Evolutionary conservation across 2,329 filamentous ascomycete genomes (phyloP).

Genomic region (Endocalyx cinctus): DNA sequence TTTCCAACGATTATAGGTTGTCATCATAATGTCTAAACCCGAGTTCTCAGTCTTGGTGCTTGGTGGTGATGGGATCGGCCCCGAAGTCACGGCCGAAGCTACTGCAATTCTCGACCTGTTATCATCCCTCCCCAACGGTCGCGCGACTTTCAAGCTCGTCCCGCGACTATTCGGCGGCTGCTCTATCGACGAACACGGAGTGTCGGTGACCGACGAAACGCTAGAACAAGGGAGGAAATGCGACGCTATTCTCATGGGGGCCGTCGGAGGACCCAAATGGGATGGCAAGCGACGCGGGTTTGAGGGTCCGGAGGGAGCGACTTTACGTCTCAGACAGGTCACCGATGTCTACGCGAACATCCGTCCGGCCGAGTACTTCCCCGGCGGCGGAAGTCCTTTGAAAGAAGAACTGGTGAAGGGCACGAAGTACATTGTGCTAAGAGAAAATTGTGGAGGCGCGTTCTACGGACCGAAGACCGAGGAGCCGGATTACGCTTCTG

Average conservation of each 20-base stretch:
- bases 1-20: no score
- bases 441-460: slow-evolving; percentile 47
- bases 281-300: slow-evolving; percentile 28
- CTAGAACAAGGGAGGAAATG: slow-evolving; percentile 34
- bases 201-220: slow-evolving; percentile 38
- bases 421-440: slow-evolving; percentile 43
- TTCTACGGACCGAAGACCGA: slow-evolving; percentile 46
- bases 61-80: slow-evolving; percentile 42
- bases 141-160: slow-evolving; percentile 23
- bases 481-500: slow-evolving; percentile 36
- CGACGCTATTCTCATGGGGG: slow-evolving; percentile 44
- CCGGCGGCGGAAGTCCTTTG: slow-evolving; percentile 19
- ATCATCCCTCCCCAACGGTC: slow-evolving; percentile 25
- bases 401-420: slow-evolving; percentile 35
- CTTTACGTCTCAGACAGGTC: slow-evolving; percentile 34
- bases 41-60: no score
- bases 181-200: slow-evolving; percentile 40
- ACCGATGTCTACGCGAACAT: slow-evolving; percentile 47
- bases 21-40: no score
- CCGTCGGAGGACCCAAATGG: slow-evolving; percentile 45
- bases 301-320: slow-evolving; percentile 41
- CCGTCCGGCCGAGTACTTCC: slow-evolving; percentile 42
- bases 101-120: slow-evolving; percentile 41
- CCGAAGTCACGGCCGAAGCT: slow-evolving; percentile 42
- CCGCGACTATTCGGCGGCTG: slow-evolving; percentile 26